phyloP scores from a whole-genome alignment of 257 asterid species.

The Solanum pinnatisectum region DNA sequence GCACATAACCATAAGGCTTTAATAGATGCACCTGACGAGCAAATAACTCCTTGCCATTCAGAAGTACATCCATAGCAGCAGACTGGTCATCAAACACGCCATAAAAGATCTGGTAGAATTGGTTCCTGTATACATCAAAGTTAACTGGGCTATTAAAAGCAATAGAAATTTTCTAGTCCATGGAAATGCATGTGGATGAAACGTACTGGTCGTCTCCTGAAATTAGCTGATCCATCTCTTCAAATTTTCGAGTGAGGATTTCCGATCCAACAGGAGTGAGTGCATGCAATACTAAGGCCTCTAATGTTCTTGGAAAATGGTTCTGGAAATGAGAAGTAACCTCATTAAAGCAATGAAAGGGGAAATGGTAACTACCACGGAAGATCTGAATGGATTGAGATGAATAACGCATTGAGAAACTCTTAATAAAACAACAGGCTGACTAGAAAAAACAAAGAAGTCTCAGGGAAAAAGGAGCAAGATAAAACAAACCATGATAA shows the following conservation, averaged over 20 bases:
- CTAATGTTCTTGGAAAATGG: slow-evolving; percentile 86
- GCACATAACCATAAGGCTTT: not conserved
- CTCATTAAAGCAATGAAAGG: slow-evolving; percentile 7
- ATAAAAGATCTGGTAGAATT: slow-evolving; percentile 63
- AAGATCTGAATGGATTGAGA: not conserved
- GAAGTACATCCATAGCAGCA: slow-evolving; percentile 63
- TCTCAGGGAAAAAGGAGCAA: slow-evolving; percentile 44
- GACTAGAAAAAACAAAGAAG: slow-evolving; percentile 39
- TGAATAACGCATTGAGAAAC: not conserved
- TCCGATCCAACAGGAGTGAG: slow-evolving; percentile 86
- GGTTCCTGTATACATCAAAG: slow-evolving; percentile 32
- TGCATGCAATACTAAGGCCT: slow-evolving; percentile 71
- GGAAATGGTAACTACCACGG: not conserved
- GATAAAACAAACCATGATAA: slow-evolving; percentile 47
- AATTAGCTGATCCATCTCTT: slow-evolving; percentile 71
- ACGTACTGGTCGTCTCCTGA: slow-evolving; percentile 38
- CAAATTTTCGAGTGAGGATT: slow-evolving; percentile 79
- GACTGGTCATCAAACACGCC: slow-evolving; percentile 62
- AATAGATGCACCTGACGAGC: slow-evolving; percentile 57
- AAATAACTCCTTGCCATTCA: slow-evolving; percentile 79
- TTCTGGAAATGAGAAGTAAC: slow-evolving; percentile 45
- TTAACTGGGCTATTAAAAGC: not conserved
- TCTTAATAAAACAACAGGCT: slow-evolving; percentile 6
- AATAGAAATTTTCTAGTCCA: not conserved
- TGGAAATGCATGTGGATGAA: not conserved